A percentile compares a stretch with the other conserved stretches of the same genome.
Conservation (phyloP, 2,329 filamentous ascomycete genomes). For the Dactylellina haptotyla region DNA sequence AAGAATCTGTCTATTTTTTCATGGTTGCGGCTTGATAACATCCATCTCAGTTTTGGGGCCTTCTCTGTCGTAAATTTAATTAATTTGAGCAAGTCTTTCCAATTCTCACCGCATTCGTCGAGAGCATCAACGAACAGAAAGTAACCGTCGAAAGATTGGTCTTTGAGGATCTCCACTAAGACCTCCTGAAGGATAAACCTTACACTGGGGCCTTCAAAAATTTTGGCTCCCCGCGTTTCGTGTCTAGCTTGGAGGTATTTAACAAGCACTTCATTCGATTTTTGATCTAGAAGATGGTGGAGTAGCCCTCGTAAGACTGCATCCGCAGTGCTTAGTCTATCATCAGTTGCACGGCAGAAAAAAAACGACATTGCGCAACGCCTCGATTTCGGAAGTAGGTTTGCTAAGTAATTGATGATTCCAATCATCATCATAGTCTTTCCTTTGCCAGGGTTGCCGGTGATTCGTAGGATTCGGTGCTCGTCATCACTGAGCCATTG, state of each 20-base stretch:
- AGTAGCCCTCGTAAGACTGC: constrained; percentile 5
- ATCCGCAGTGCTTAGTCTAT: background rate
- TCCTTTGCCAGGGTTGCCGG: constrained; percentile 19
- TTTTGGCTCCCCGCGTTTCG: background rate
- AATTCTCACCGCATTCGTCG: too few species aligned
- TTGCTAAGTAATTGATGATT: background rate
- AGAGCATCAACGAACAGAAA: too few species aligned
- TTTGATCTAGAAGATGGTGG: background rate
- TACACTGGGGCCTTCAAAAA: background rate
- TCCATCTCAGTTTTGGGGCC: too few species aligned
- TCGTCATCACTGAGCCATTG: constrained; percentile 57
- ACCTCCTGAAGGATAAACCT: background rate
- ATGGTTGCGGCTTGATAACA: too few species aligned
- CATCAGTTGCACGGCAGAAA: constrained; percentile 19
- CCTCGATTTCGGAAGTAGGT: background rate
- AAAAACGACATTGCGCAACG: constrained; percentile 10
- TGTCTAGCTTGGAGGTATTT: constrained; percentile 1
- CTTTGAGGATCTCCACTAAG: background rate
- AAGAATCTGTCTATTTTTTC: too few species aligned
- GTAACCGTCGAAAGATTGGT: background rate
- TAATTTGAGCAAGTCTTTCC: too few species aligned
- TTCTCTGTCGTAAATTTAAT: too few species aligned
- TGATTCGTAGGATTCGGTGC: constrained; percentile 51
- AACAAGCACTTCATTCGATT: background rate
- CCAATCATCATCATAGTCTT: constrained; percentile 35